Conservation (phyloP, 441 rosid genomes). For the Mallotus repandus region DNA sequence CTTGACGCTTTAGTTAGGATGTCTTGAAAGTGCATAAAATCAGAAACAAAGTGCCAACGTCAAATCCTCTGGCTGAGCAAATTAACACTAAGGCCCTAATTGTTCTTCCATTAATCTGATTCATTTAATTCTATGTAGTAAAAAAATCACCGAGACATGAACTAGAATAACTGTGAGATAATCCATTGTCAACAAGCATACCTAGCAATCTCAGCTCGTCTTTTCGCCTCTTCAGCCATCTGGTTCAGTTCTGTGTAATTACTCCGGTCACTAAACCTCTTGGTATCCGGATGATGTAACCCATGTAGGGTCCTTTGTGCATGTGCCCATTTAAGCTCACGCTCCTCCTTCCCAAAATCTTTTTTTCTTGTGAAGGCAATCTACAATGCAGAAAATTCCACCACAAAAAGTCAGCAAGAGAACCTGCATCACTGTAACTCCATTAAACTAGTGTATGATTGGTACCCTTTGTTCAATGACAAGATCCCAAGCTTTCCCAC, state of each 20-base stretch:
- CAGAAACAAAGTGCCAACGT: too few relatives aligned
- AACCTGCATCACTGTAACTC: background rate
- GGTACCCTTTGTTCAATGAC: conserved; percentile 70
- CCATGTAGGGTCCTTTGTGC: conserved; percentile 82
- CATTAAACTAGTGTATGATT: conserved; percentile 1
- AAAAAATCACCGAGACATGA: too few relatives aligned
- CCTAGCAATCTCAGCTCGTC: conserved; percentile 80
- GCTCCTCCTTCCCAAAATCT: conserved; percentile 70
- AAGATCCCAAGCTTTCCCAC: conserved; percentile 74
- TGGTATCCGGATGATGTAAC: conserved; percentile 55
- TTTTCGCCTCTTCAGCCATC: conserved; percentile 73
- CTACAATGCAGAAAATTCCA: conserved; percentile 26
- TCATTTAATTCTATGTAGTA: too few relatives aligned
- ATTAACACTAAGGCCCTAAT: too few relatives aligned
- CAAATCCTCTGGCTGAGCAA: too few relatives aligned
- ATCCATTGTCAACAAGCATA: conserved; percentile 21
- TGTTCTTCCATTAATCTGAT: too few relatives aligned
- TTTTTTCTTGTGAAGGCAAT: conserved; percentile 77
- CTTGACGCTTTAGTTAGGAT: too few relatives aligned
- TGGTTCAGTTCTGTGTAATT: conserved; percentile 65
- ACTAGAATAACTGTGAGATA: too few relatives aligned
- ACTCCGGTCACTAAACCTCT: conserved; percentile 45
- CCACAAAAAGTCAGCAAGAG: conserved; percentile 15
- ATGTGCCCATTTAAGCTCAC: conserved; percentile 81
- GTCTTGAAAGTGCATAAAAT: too few relatives aligned